Conservation (phyloP, 768 basidiomycete species). For the Serendipita indica region DNA sequence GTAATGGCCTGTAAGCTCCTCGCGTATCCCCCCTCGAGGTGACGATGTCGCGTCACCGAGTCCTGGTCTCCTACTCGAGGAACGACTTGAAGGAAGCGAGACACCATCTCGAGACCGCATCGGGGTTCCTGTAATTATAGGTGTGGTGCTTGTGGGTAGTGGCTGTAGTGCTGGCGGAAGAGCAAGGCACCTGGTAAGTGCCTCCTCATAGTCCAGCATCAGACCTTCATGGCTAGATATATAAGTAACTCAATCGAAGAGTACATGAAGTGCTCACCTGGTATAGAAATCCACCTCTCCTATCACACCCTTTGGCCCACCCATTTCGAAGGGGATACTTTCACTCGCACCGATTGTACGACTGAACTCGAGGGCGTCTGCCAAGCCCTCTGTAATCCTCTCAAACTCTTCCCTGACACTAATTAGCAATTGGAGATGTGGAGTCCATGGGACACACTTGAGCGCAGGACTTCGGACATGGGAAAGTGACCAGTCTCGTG, state of each 20-base stretch:
- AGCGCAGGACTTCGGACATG: slow-evolving; percentile 80
- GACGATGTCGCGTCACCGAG: not conserved
- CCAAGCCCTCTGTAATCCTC: slow-evolving; percentile 63
- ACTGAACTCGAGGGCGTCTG: slow-evolving; percentile 88
- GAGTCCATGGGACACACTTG: slow-evolving; percentile 29
- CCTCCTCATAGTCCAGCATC: slow-evolving; percentile 84
- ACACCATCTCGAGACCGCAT: not conserved
- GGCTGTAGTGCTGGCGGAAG: slow-evolving; percentile 21
- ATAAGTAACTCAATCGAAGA: slow-evolving; percentile 9
- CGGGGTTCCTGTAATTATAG: not conserved
- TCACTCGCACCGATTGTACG: slow-evolving; percentile 68
- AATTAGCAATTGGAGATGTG: slow-evolving; percentile 13
- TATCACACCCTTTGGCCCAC: slow-evolving; percentile 54
- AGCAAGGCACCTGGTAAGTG: slow-evolving; percentile 62
- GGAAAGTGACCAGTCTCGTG: slow-evolving; percentile 77
- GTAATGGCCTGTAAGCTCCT: slow-evolving; percentile 41
- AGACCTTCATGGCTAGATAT: slow-evolving; percentile 70
- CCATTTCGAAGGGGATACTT: slow-evolving; percentile 43
- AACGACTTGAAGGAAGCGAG: not conserved
- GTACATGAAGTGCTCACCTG: slow-evolving; percentile 35
- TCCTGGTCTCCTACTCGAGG: not conserved
- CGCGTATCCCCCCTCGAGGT: not conserved
- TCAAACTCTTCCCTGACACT: slow-evolving; percentile 60
- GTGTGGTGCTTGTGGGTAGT: slow-evolving; percentile 13
- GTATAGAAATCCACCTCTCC: slow-evolving; percentile 92